Conservation (phyloP, 202 grass and related monocot genomes). For the Tripidium arundinaceum region DNA sequence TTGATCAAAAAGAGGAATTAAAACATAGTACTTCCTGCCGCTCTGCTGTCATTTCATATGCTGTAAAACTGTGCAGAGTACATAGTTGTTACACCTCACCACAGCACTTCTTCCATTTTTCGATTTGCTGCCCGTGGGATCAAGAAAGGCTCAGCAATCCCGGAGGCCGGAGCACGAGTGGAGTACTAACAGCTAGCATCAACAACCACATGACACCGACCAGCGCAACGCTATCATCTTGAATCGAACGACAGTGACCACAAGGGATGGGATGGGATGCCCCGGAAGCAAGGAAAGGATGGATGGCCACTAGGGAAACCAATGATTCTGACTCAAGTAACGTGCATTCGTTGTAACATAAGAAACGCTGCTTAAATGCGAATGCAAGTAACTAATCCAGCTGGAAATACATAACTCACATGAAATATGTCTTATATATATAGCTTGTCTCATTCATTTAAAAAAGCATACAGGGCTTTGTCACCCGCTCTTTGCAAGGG, state of each 20-base stretch:
- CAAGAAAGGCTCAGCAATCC: background rate
- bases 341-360: background rate
- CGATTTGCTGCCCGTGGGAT: background rate
- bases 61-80: background rate
- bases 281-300: background rate
- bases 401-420: background rate
- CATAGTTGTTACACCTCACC: background rate
- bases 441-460: background rate
- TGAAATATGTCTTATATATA: background rate
- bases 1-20: background rate
- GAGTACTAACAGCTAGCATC: background rate
- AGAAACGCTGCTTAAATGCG: slow-evolving; percentile 27
- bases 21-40: background rate
- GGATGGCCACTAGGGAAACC: background rate
- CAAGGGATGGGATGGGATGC: background rate
- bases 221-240: background rate
- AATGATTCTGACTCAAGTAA: slow-evolving; percentile 1
- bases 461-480: background rate
- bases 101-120: too few relatives aligned
- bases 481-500: background rate
- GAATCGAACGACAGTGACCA: background rate
- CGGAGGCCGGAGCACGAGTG: too few relatives aligned
- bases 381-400: slow-evolving; percentile 18
- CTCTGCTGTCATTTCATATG: background rate
- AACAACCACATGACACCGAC: slow-evolving; percentile 34